phyloP scores from a whole-genome alignment of 192 early-diverging fungal species.

The Dimargaris cristalligena region DNA sequence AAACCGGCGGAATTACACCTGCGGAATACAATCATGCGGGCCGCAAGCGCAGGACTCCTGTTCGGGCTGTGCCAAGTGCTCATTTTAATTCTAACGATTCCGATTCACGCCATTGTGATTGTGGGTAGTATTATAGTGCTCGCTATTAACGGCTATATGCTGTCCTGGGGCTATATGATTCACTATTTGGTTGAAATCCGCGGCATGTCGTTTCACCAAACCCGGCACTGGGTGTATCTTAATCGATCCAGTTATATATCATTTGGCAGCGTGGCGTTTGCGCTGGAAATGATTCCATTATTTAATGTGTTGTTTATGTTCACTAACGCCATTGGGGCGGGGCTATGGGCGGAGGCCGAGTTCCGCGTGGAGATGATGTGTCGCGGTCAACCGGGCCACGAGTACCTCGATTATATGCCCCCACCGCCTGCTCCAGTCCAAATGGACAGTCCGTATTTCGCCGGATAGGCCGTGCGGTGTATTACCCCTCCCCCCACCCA shows the following conservation, averaged over 20 bases:
- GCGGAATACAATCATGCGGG: background rate
- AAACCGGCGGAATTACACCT: background rate
- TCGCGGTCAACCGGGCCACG: background rate
- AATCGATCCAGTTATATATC: background rate
- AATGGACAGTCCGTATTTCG: no score
- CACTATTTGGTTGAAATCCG: constrained; percentile 9
- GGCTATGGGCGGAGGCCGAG: constrained; percentile 21
- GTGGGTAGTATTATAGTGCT: constrained; percentile 15
- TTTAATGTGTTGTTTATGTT: constrained; percentile 22
- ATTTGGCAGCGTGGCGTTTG: constrained; percentile 12
- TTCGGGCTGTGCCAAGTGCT: constrained; percentile 12
- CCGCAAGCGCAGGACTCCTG: background rate
- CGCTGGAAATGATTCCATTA: constrained; percentile 22
- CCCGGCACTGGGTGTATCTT: constrained; percentile 1
- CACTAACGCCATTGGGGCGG: constrained; percentile 27
- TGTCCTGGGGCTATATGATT: constrained; percentile 8
- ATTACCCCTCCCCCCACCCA: no score
- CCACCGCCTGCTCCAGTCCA: no score
- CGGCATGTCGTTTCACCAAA: constrained; percentile 8
- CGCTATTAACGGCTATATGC: background rate
- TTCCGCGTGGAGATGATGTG: background rate
- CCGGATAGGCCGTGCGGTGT: no score
- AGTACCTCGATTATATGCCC: constrained; percentile 3
- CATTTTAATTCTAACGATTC: constrained; percentile 17
- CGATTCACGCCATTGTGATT: constrained; percentile 21